Conservation (phyloP, 208 protist species). For the Leishmania amazonensis region DNA sequence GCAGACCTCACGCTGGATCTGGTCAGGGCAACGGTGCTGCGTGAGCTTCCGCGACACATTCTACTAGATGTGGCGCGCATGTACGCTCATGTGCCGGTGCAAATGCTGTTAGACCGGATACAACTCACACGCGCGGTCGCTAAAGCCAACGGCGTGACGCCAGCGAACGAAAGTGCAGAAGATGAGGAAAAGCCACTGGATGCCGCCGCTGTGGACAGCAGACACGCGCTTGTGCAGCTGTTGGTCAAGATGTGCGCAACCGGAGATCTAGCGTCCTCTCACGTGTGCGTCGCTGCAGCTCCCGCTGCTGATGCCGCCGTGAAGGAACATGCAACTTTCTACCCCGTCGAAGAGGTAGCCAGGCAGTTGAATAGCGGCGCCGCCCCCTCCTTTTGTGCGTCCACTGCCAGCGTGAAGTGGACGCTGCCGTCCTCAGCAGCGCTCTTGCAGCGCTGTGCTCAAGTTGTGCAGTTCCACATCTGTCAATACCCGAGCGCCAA, state of each 20-base stretch:
- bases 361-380: background rate
- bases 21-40: conserved; percentile 11
- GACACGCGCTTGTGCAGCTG: conserved; percentile 21
- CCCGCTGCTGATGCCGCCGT: background rate
- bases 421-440: conserved; percentile 8
- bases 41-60: conserved; percentile 37
- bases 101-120: conserved; percentile 14
- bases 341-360: background rate
- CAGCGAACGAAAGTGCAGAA: background rate
- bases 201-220: background rate
- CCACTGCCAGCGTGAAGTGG: conserved; percentile 13
- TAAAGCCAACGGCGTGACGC: too few species aligned
- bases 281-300: conserved; percentile 1
- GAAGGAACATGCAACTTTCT: background rate
- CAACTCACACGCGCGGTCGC: background rate
- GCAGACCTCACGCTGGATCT: conserved; percentile 17
- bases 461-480: conserved; percentile 1
- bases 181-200: background rate
- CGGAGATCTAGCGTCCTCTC: conserved; percentile 16
- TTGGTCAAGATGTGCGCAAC: conserved; percentile 43
- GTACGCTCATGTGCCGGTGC: conserved; percentile 37
- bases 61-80: conserved; percentile 43
- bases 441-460: conserved; percentile 5
- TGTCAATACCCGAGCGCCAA: background rate
- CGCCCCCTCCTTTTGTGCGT: background rate